Evolutionary conservation across 148 eudicot species (phyloP).

Genomic region (Arbutus unedo): DNA sequence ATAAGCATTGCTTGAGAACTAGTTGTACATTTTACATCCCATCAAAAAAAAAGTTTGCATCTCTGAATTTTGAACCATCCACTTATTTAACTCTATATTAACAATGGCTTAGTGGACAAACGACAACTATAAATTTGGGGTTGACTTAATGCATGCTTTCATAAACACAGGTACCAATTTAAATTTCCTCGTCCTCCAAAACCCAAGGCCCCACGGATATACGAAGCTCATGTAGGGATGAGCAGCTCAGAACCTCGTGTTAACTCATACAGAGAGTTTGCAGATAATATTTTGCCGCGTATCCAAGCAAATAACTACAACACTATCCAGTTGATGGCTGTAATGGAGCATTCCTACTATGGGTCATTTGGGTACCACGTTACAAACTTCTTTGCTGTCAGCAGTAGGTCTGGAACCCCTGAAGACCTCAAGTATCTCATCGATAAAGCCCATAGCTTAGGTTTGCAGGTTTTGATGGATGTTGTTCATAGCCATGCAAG

Average conservation of each 20-base stretch:
- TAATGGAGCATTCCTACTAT: conserved; percentile 98
- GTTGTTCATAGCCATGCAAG: conserved; percentile 97
- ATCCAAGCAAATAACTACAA: conserved; percentile 87
- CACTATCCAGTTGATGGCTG: conserved; percentile 94
- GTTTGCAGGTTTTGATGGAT: conserved; percentile 85
- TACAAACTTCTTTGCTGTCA: conserved; percentile 93
- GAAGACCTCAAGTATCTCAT: conserved; percentile 93
- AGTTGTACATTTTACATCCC: not conserved
- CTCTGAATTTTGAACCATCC: not conserved
- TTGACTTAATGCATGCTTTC: conserved; percentile 18
- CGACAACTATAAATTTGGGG: not conserved
- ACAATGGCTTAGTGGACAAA: not conserved
- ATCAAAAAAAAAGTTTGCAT: not conserved
- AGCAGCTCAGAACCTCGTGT: conserved; percentile 87
- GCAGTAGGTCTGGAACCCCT: conserved; percentile 92
- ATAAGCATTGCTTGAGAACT: not conserved
- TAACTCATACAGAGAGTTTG: conserved; percentile 88
- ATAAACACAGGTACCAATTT: conserved; percentile 61
- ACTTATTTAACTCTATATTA: not conserved
- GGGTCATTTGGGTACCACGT: conserved; percentile 96
- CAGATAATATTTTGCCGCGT: conserved; percentile 90
- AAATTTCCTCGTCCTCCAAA: conserved; percentile 78
- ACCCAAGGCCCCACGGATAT: conserved; percentile 75
- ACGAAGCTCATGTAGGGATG: conserved; percentile 99
- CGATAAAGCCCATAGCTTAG: conserved; percentile 95